phyloP scores from a whole-genome alignment of 345 rosid genomes.

The Populus ilicifolia region DNA sequence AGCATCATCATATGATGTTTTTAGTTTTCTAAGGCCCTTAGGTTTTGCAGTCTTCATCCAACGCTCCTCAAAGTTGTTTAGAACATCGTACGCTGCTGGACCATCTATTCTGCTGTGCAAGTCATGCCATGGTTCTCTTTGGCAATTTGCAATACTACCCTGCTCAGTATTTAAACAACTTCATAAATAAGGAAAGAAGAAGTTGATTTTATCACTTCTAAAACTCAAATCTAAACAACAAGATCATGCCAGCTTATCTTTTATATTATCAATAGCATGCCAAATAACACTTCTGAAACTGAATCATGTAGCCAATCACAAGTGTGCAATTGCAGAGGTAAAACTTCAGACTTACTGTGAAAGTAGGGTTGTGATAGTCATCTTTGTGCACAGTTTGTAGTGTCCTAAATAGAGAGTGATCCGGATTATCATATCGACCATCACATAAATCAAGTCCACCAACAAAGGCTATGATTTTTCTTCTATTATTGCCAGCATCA shows the following conservation, averaged over 20 bases:
- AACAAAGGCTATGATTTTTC: conserved; percentile 86
- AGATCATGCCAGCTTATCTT: not conserved
- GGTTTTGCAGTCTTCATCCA: conserved; percentile 87
- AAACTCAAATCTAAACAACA: not conserved
- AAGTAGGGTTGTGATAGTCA: conserved; percentile 91
- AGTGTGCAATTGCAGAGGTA: not conserved
- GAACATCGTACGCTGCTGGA: conserved; percentile 94
- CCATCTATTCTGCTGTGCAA: conserved; percentile 88
- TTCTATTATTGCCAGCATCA: conserved; percentile 66
- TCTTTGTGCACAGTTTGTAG: conserved; percentile 70
- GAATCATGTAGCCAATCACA: conserved; percentile 6
- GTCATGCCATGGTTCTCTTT: conserved; percentile 99
- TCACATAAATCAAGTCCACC: conserved; percentile 97
- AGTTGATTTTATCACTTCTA: not conserved
- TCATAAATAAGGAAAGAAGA: conserved; percentile 2
- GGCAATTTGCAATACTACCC: conserved; percentile 71
- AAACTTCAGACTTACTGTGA: conserved; percentile 49
- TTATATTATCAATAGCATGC: not conserved
- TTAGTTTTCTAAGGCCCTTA: conserved; percentile 68
- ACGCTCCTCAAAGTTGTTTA: conserved; percentile 90
- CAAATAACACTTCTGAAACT: not conserved
- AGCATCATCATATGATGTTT: conserved; percentile 72
- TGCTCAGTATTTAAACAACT: conserved; percentile 15
- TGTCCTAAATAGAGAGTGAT: conserved; percentile 73
- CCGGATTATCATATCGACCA: conserved; percentile 88